Base-by-base conservation (phyloP, 805 yeast species). In the Lipomyces starkeyi region DNA sequence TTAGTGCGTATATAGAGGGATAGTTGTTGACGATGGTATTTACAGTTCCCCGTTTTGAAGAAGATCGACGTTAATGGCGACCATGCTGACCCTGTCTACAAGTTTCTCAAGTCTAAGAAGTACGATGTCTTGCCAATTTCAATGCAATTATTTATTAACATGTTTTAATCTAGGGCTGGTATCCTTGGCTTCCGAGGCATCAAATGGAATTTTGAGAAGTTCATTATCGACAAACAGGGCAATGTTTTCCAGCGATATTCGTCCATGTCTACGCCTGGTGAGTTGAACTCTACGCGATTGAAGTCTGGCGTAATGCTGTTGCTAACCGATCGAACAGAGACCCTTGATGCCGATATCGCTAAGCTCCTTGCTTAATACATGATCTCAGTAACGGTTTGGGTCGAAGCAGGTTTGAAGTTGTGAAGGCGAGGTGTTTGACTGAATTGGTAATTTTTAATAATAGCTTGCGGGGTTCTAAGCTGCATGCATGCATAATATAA, bases 1-100 rank as follows among this genome's bases (percentile, higher is more conserved):
- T 52, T 22, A 5, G n/a, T 14, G n/a, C 11, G 2, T 13, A 13
- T 43, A 6, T 37, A 20, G 49, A 9, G n/a, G 34, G 11, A 17
- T 11, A 43, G 35, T 22, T 17, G 25, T n/a, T 52, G 13, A 54
- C 34, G 9, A 34, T 13, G 11, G 13, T n/a, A 25, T 8, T 17
- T 6, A 11, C 55, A 69, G 72, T 94, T 95, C 88, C 97, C 97
- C 37, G 85, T 94, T 40, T 81, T 94, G 86, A 84, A 86, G 78
- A 94, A 93, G 83, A 79, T 93, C 68, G 93, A 93, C 55, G 98
- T 95, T 73, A 95, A 94, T 78, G 99, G 99, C 62, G 79, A 83
- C 69, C 80, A 87, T 57, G 87, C 91, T 22, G 93, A 91, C 76
- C 91, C 94, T 22, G 93, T 94, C 47, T 94, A 87, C 81, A 81